Conservation (phyloP, 805 yeast species). For the Myxozyma monticola region DNA sequence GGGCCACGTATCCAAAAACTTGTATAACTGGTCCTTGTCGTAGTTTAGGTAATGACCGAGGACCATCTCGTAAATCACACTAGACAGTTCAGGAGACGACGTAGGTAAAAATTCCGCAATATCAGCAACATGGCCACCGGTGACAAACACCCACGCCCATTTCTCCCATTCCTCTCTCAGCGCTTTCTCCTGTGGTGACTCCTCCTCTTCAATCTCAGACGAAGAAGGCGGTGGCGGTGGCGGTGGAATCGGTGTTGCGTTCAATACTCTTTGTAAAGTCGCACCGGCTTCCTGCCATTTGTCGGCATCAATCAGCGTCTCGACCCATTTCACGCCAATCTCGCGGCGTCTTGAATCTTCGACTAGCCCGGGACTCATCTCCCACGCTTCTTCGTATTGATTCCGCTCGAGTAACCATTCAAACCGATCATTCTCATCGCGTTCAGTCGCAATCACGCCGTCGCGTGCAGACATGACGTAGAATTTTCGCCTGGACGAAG, state of each 20-base stretch:
- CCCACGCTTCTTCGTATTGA: slow-evolving; percentile 72
- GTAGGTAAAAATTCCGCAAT: slow-evolving; percentile 62
- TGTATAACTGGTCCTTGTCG: slow-evolving; percentile 44
- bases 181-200: slow-evolving; percentile 29
- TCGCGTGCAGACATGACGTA: slow-evolving; percentile 78
- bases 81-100: slow-evolving; percentile 41
- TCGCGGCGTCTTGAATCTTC: slow-evolving; percentile 51
- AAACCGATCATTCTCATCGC: slow-evolving; percentile 67
- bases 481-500: slow-evolving; percentile 46
- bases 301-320: slow-evolving; percentile 39
- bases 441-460: slow-evolving; percentile 71
- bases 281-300: slow-evolving; percentile 59
- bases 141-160: slow-evolving; percentile 57
- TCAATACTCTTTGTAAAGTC: slow-evolving; percentile 47
- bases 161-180: slow-evolving; percentile 58
- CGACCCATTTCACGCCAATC: slow-evolving; percentile 59
- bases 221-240: background rate
- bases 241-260: slow-evolving; percentile 15
- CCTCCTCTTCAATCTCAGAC: slow-evolving; percentile 30
- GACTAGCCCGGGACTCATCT: slow-evolving; percentile 61
- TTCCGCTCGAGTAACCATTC: slow-evolving; percentile 66
- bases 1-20: slow-evolving; percentile 59
- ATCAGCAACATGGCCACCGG: slow-evolving; percentile 47
- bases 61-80: slow-evolving; percentile 48
- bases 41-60: slow-evolving; percentile 49